Conservation (phyloP, 169 alveolate genomes). For the Eimeria falciformis region DNA sequence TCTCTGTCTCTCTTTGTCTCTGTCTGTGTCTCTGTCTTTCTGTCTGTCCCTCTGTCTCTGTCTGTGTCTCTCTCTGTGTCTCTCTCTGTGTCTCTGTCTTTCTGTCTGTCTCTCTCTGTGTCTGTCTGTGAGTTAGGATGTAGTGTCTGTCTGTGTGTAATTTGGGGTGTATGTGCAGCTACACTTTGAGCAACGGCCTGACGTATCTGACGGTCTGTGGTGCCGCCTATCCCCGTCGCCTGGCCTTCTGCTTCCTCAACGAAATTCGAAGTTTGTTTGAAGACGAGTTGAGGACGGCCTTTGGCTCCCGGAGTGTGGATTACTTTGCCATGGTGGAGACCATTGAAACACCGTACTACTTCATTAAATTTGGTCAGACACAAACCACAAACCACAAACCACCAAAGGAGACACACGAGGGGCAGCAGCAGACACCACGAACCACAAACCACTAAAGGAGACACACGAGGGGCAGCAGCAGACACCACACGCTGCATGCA, state of each 20-base stretch:
- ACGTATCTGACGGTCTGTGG: constrained; percentile 86
- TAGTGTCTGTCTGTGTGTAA: background rate
- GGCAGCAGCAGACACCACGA: background rate
- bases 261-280: constrained; percentile 84
- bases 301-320: constrained; percentile 86
- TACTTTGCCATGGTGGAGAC: constrained; percentile 85
- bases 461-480: background rate
- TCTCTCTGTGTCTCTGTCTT: background rate
- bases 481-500: too few species aligned
- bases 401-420: background rate
- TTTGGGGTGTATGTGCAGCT: constrained; percentile 59
- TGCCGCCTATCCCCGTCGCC: constrained; percentile 86
- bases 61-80: background rate
- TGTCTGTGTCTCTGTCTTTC: background rate
- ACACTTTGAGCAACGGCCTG: constrained; percentile 84
- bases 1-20: background rate
- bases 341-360: constrained; percentile 89
- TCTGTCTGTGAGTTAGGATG: background rate
- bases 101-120: background rate
- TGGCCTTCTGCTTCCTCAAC: constrained; percentile 89
- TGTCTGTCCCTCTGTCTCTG: background rate
- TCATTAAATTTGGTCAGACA: constrained; percentile 86
- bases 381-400: background rate
- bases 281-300: constrained; percentile 87
- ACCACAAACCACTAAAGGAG: background rate